A percentile compares a stretch with the other conserved stretches of the same genome.
phyloP scores from a whole-genome alignment of 202 grass and related monocot genomes.

The Setaria viridis region DNA sequence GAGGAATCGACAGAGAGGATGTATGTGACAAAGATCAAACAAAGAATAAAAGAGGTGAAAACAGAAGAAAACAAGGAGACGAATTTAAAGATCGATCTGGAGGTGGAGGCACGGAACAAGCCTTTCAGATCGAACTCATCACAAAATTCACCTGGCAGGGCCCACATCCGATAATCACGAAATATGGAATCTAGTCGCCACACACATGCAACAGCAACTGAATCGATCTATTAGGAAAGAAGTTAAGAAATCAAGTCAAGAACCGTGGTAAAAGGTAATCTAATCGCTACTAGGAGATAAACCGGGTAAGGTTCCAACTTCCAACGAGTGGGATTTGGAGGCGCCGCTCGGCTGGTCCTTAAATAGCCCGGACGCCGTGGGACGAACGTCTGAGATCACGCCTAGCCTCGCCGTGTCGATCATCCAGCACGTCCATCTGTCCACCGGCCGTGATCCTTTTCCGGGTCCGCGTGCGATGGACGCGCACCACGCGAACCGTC shows the following conservation, averaged over 20 bases:
- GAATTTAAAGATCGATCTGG: background rate
- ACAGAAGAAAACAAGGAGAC: background rate
- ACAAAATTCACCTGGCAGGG: background rate
- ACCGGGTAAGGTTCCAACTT: background rate
- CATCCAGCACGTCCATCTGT: background rate
- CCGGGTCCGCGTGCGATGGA: constrained; percentile 3
- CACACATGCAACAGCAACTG: background rate
- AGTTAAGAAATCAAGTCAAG: background rate
- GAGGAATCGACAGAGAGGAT: too few relatives aligned
- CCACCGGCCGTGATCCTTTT: background rate
- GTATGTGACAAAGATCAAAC: background rate
- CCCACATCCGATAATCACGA: too few relatives aligned
- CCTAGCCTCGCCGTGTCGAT: background rate
- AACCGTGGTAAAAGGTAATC: background rate
- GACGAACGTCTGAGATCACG: background rate
- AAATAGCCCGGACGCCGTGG: background rate
- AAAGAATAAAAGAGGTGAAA: background rate
- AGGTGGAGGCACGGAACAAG: background rate
- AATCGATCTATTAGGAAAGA: background rate
- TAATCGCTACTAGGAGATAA: too few relatives aligned
- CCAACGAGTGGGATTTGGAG: background rate
- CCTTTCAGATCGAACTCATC: background rate
- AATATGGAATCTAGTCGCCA: background rate
- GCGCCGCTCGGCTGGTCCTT: background rate
- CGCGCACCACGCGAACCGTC: background rate